Base-by-base conservation (phyloP, 148 eudicot species). In the Rhododendron mucronatum region DNA sequence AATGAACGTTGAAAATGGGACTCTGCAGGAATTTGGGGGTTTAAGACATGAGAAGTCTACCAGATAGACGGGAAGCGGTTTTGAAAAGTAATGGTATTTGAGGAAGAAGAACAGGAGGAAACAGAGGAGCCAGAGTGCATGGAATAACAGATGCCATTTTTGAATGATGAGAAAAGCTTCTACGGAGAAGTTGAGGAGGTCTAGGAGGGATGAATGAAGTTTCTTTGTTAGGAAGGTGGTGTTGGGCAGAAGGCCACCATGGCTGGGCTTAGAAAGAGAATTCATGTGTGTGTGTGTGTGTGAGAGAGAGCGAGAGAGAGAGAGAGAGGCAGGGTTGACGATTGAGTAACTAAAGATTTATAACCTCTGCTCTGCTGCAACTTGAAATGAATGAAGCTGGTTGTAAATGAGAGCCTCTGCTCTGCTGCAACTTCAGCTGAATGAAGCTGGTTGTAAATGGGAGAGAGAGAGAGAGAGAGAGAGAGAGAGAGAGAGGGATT, bases 41-140 rank as follows among this genome's bases (percentile, higher is more conserved):
- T 84, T 89, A 41, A 86, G 87, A 86, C 98, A 95, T 4, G 96
- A 89, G 89, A 92, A 94, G 82, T 95, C 96, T 23, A 95, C 92
- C 1, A 95, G 89, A 89, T 91, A 94, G 5, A 91, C 69, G 28
- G 91, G 87, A 71, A 65, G 75, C 51, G 91, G 87, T 5, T 15
- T 91, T 51, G 90, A 81, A 28, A 85, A 35, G 41, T 16, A 59
- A 41, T 41, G 59, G 59, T 88, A 41, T 28, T 41, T 10, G 81
- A 61, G 13, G 23, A 81, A 65, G 82, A 75, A 39, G 78, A 85
- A 74, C 6, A 86, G 26, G 61, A 90, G 45, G 30, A 91, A 23
- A 85, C 47, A 78, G 59, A 63, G 76, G 61, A 86, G 63, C 30
- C 84, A 48, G 3, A 92, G 33, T 14, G 86, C 23, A 71, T 92